phyloP scores from a whole-genome alignment of 2,329 filamentous ascomycete species.

The Hymenoscyphus linearis region DNA sequence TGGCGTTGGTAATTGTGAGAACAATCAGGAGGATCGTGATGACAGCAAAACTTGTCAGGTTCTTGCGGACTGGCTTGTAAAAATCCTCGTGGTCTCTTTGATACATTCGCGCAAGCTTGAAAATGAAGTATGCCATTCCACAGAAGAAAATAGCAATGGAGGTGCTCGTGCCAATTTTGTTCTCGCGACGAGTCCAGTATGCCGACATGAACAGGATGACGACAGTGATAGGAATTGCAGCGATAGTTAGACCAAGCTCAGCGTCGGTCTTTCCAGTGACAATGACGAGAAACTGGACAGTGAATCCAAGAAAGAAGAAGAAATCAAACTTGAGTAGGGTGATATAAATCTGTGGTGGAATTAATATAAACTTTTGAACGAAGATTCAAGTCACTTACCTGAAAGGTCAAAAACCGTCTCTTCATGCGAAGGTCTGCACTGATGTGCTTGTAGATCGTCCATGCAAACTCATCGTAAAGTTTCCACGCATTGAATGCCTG shows the following conservation, averaged over 20 bases:
- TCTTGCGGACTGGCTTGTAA: slow-evolving; percentile 77
- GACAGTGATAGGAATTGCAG: slow-evolving; percentile 87
- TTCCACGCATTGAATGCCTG: slow-evolving; percentile 85
- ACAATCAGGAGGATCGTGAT: slow-evolving; percentile 87
- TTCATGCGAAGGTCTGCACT: slow-evolving; percentile 96
- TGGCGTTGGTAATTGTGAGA: slow-evolving; percentile 80
- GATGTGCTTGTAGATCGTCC: slow-evolving; percentile 99
- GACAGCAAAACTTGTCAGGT: slow-evolving; percentile 87
- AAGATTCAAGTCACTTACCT: slow-evolving; percentile 50
- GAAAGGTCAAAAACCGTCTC: slow-evolving; percentile 90
- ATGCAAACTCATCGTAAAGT: slow-evolving; percentile 96
- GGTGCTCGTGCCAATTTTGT: slow-evolving; percentile 66
- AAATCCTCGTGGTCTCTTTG: slow-evolving; percentile 50
- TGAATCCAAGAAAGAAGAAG: slow-evolving; percentile 99
- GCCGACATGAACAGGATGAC: slow-evolving; percentile 80
- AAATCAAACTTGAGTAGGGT: slow-evolving; percentile 98
- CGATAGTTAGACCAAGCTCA: slow-evolving; percentile 83
- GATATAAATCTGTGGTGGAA: slow-evolving; percentile 76
- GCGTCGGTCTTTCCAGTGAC: slow-evolving; percentile 63
- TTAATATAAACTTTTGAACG: slow-evolving; percentile 9
- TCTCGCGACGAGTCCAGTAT: slow-evolving; percentile 80
- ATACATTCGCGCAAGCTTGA: slow-evolving; percentile 97
- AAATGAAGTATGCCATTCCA: slow-evolving; percentile 90
- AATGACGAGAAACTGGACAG: slow-evolving; percentile 94
- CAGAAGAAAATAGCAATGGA: slow-evolving; percentile 85